Evolutionary conservation across 2,329 filamentous ascomycete genomes (phyloP), one percentile per base, ranked within the genome.

Genomic region (Canariomyces notabilis): DNA sequence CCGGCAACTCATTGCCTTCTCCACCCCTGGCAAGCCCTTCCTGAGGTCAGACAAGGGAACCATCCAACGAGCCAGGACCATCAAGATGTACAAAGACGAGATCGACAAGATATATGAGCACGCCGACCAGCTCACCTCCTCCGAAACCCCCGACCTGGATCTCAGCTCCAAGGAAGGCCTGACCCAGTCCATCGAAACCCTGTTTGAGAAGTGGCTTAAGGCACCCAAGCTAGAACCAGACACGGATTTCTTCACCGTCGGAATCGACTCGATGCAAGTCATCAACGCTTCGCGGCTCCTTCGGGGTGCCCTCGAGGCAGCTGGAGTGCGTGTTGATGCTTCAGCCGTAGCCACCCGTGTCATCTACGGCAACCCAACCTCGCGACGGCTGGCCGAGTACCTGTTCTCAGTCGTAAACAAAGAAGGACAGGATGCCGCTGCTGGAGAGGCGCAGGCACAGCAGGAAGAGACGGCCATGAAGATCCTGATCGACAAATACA

Each of bases 21-120:
- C 71, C 0, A 61, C 63, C 7, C 63, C 67, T 0, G 52, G 62
- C 7, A 72, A 68, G 52, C 71, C 72, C 0, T 72, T 77, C 43
- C 55, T 61, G 0, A 63, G 68, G 2, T 65, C 73, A 0, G 62
- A 65, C 1, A 77, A 77, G 54, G 72, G 72, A 1, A 71, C 70
- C 0, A 54, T 76, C 5, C 71, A 71, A 56, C 65, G 70, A n/a
- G 53, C 60, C 1, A 52, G 45, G 2, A 67, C 71, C 0, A 34
- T 70, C 1, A 66, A 63, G 34, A 40, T 69, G 26, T 76, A 76
- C 50, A 57, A 64, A 19, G 58, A 65, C 1, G 68, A 73, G 46
- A 73, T 75, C 18, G 63, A 72, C 20, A 53, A 57, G 14, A 44
- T 75, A 0, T 76, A 75, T 44, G 53, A 59, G 4, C 50, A 58